Conservation (phyloP, 2,329 filamentous ascomycete genomes). For the Clonostachys rhizophaga region DNA sequence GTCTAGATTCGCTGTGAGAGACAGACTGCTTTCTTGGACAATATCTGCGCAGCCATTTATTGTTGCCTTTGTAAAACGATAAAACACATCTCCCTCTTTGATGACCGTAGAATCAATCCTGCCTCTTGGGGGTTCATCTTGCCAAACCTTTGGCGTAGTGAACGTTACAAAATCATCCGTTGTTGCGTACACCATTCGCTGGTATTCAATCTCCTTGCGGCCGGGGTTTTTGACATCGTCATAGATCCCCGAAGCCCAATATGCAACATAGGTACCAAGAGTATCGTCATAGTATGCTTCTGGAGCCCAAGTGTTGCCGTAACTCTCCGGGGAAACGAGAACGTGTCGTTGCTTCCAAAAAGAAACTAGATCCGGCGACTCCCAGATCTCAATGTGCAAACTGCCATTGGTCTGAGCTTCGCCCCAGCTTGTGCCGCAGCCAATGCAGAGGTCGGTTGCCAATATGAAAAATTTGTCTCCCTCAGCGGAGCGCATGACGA, state of each 20-base stretch:
- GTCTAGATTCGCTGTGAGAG: slow-evolving; percentile 28
- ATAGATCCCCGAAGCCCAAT: slow-evolving; percentile 34
- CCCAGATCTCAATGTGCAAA: slow-evolving; percentile 42
- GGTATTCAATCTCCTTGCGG: background rate
- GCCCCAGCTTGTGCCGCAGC: slow-evolving; percentile 41
- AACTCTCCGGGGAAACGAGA: slow-evolving; percentile 34
- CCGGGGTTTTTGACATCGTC: slow-evolving; percentile 7
- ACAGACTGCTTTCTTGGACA: slow-evolving; percentile 38
- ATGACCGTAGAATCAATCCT: slow-evolving; percentile 45
- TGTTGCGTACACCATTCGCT: slow-evolving; percentile 43
- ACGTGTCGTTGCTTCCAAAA: slow-evolving; percentile 41
- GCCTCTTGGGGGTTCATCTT: slow-evolving; percentile 36
- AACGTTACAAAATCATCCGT: slow-evolving; percentile 41
- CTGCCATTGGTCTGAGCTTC: slow-evolving; percentile 34
- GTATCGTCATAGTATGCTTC: slow-evolving; percentile 37
- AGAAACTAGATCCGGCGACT: slow-evolving; percentile 35
- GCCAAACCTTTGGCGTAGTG: slow-evolving; percentile 35
- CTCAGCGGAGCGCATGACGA: slow-evolving; percentile 39
- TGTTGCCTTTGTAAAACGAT: slow-evolving; percentile 42
- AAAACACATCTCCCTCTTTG: slow-evolving; percentile 28
- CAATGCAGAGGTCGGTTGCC: slow-evolving; percentile 43
- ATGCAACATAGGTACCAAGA: slow-evolving; percentile 29
- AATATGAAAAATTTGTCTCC: slow-evolving; percentile 40
- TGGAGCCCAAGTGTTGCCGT: slow-evolving; percentile 45
- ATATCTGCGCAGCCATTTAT: slow-evolving; percentile 42